Percentiles rank a stretch among this genome's conserved stretches.
phyloP scores from a whole-genome alignment of 805 yeast species.

The Yamadazyma endophytica region DNA sequence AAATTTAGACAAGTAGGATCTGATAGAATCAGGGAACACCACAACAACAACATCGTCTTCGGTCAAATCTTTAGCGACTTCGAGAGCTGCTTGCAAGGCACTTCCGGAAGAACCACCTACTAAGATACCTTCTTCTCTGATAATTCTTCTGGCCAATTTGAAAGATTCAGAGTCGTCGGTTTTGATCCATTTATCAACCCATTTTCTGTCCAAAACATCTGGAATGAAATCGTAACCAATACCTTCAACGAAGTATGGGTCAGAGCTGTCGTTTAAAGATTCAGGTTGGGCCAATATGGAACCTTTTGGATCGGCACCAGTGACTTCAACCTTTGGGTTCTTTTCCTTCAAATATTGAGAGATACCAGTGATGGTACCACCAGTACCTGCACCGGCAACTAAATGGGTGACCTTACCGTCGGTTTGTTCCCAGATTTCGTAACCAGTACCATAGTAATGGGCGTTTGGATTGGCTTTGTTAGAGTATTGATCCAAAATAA shows the following conservation, averaged over 20 bases:
- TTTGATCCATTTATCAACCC: constrained; percentile 78
- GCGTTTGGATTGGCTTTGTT: constrained; percentile 79
- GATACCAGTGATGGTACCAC: constrained; percentile 96
- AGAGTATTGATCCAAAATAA: constrained; percentile 78
- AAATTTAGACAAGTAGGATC: constrained; percentile 83
- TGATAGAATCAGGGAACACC: constrained; percentile 80
- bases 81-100: constrained; percentile 74
- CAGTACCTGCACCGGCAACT: constrained; percentile 93
- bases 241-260: constrained; percentile 78
- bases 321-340: constrained; percentile 54
- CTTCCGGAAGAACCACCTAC: constrained; percentile 91
- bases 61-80: constrained; percentile 62
- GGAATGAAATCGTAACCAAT: constrained; percentile 89
- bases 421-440: constrained; percentile 80
- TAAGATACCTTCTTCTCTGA: constrained; percentile 78
- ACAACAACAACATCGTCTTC: constrained; percentile 75
- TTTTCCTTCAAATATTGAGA: constrained; percentile 72
- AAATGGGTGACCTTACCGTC: constrained; percentile 65
- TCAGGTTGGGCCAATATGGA: constrained; percentile 82
- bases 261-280: constrained; percentile 55
- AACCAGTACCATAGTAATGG: constrained; percentile 81
- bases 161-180: constrained; percentile 81
- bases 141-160: constrained; percentile 74
- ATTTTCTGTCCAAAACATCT: constrained; percentile 63
- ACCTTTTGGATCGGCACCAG: constrained; percentile 86